Percentiles rank a stretch among this genome's conserved stretches.
These are phyloP conservation scores for Euphorbia peplus DNA, from an alignment of 345 rosid genomes.

Conservation along the genomic window DNA sequence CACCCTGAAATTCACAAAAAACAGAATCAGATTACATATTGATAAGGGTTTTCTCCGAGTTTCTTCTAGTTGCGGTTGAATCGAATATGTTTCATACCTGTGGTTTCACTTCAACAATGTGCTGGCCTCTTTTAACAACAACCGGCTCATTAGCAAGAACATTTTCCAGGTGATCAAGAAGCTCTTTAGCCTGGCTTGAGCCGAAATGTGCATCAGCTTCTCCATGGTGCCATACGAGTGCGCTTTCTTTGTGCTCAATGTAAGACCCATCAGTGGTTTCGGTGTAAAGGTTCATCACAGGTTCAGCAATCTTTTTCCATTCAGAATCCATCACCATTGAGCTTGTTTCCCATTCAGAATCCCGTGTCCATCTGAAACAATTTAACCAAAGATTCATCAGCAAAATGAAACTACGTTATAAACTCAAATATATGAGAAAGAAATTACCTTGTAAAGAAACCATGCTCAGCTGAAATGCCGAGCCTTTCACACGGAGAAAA, in stretches of 20 bases:
- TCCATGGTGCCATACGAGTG: constrained; percentile 81
- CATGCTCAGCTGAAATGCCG: constrained; percentile 88
- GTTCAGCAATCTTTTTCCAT: constrained; percentile 69
- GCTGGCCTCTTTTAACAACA: constrained; percentile 73
- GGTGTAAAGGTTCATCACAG: constrained; percentile 70
- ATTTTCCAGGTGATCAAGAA: constrained; percentile 75
- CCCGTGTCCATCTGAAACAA: constrained; percentile 49
- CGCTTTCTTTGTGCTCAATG: constrained; percentile 76
- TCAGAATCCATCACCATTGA: constrained; percentile 35
- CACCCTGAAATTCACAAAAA: constrained; percentile 46
- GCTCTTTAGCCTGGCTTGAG: constrained; percentile 77
- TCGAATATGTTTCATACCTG: constrained; percentile 44
- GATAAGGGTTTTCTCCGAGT: not conserved
- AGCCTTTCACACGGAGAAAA: constrained; percentile 56
- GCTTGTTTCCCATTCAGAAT: constrained; percentile 58
- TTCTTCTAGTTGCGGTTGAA: not conserved
- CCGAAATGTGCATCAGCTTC: constrained; percentile 75
- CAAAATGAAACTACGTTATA: not conserved
- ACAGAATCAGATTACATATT: not conserved
- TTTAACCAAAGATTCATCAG: not conserved
- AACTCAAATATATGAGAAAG: not conserved
- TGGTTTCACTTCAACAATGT: constrained; percentile 88
- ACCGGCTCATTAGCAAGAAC: constrained; percentile 88
- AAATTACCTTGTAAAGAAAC: constrained; percentile 65
- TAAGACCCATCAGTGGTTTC: constrained; percentile 83